Evolutionary conservation across 208 protist genomes (phyloP).

Genomic region (Trypanosoma boissoni): DNA sequence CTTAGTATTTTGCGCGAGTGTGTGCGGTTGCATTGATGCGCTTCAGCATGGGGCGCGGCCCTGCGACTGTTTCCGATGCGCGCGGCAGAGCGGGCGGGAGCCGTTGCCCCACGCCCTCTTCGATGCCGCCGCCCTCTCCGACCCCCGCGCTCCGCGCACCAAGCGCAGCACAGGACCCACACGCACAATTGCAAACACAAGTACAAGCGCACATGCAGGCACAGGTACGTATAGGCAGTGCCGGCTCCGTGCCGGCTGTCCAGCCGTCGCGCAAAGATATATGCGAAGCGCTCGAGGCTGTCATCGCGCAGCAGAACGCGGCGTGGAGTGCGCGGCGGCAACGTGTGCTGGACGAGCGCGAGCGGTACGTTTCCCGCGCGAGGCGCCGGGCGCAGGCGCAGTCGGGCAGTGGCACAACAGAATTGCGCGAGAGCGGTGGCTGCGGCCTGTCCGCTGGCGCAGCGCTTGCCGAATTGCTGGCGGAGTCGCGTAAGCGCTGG

Average conservation of each 20-base stretch:
- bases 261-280: slow-evolving; percentile 5
- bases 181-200: neutral
- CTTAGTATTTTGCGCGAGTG: neutral
- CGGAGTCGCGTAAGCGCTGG: slow-evolving; percentile 43
- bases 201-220: neutral
- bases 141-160: too few relatives aligned
- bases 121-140: too few relatives aligned
- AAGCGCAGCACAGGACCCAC: too few relatives aligned
- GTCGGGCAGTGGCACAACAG: too few relatives aligned
- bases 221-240: neutral
- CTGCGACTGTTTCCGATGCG: too few relatives aligned
- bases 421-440: neutral
- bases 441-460: neutral
- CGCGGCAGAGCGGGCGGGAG: too few relatives aligned
- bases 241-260: neutral
- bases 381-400: too few relatives aligned
- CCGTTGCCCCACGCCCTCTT: too few relatives aligned
- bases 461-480: slow-evolving; percentile 45
- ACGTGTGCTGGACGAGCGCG: slow-evolving; percentile 22
- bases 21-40: neutral
- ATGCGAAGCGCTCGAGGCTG: slow-evolving; percentile 8
- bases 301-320: slow-evolving; percentile 22
- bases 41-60: too few relatives aligned
- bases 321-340: slow-evolving; percentile 7
- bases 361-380: slow-evolving; percentile 1